These are phyloP conservation scores for Cercospora zeina DNA, from an alignment of 2,329 filamentous ascomycete species.

Conservation along the genomic window DNA sequence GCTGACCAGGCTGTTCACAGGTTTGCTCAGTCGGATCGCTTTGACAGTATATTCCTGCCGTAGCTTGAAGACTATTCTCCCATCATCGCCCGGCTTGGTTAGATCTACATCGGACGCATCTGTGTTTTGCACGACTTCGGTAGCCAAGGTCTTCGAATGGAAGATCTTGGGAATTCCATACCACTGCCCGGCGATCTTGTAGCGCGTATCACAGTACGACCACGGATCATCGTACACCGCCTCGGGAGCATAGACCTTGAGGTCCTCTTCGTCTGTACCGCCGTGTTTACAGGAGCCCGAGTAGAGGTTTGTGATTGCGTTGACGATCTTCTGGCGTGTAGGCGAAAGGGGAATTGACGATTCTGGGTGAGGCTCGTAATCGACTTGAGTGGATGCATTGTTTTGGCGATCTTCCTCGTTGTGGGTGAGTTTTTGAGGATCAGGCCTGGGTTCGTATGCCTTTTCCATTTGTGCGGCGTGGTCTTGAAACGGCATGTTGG, in stretches of 20 bases:
- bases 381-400: slow-evolving; percentile 39
- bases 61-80: slow-evolving; percentile 51
- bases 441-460: slow-evolving; percentile 16
- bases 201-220: slow-evolving; percentile 50
- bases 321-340: slow-evolving; percentile 45
- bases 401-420: slow-evolving; percentile 30
- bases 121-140: slow-evolving; percentile 22
- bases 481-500: slow-evolving; percentile 6
- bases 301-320: slow-evolving; percentile 49
- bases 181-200: slow-evolving; percentile 56
- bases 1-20: slow-evolving; percentile 47
- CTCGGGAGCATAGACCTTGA: slow-evolving; percentile 52
- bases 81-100: slow-evolving; percentile 36
- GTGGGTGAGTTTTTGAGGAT: slow-evolving; percentile 38
- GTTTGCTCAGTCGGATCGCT: slow-evolving; percentile 42
- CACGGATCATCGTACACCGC: slow-evolving; percentile 53
- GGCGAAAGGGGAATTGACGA: slow-evolving; percentile 41
- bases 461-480: slow-evolving; percentile 8
- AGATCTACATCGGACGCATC: neutral
- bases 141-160: slow-evolving; percentile 19
- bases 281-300: slow-evolving; percentile 37
- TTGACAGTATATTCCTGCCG: slow-evolving; percentile 52
- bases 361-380: slow-evolving; percentile 48
- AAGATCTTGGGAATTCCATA: slow-evolving; percentile 42
- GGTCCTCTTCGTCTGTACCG: slow-evolving; percentile 45